Base-by-base conservation (phyloP, 805 yeast genomes). In the Candida glaebosa region DNA sequence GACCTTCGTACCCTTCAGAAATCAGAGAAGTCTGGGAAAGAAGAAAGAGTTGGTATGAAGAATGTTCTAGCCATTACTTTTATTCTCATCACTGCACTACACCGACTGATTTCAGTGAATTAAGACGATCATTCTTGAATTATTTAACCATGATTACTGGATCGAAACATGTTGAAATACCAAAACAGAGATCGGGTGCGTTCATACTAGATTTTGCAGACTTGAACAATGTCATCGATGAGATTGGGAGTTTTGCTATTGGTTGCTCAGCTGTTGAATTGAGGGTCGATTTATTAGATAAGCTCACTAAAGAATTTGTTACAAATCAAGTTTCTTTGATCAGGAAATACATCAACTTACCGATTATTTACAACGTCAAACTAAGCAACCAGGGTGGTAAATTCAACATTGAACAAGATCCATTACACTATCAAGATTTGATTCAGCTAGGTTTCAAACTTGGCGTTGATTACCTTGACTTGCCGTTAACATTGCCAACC, bases 1-100 rank as follows among this genome's bases (percentile, higher is more conserved):
- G 99, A 58, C 99, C 99, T 12, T 86, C 96, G 1, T 90, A 82
- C 53, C 73, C 74, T 9, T 87, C 81, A 51, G 96, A 89, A 54
- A 82, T 89, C 52, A 72, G 73, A 49, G 79, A 77, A 20, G 97
- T 93, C 22, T 93, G 96, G 95, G 56, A 67, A 28, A 79, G 89
- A 58, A 79, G 99, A 62, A 84, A 86, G 61, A 56, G 63, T 5
- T 83, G 86, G 82, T 93, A 89, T 66, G 71, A 75, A 25, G 87
- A 83, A 41, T 86, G 91, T 52, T 83, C 96, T 3, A 88, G 85
- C 59, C 79, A 75, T 58, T 75, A 77, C 53, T 87, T 84, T 66
- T 87, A 75, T 67, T 82, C 95, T 2, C 78, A 88, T 17, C 87
- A 83, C 50, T 84, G 95, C 57, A 61, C 69, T 2, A 66, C 67